Evolutionary conservation across 148 eudicot species (phyloP).

Genomic region (Arbutus unedo): DNA sequence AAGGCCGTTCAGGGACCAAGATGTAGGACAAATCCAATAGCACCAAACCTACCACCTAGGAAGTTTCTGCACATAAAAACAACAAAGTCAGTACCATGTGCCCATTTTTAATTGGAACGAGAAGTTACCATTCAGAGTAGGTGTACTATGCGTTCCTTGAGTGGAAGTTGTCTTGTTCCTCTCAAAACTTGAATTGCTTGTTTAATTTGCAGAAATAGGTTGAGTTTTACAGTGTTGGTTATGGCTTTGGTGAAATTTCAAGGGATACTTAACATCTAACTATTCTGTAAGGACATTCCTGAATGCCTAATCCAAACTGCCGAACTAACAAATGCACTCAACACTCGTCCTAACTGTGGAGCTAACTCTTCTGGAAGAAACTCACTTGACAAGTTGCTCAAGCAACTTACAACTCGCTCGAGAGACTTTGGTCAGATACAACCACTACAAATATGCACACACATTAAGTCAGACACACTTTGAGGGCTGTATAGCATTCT

Average conservation of each 20-base stretch:
- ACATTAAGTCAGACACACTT: too few relatives aligned
- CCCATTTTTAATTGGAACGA: not conserved
- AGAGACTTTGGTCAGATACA: too few relatives aligned
- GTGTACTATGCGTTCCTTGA: not conserved
- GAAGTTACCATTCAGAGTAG: not conserved
- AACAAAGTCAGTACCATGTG: not conserved
- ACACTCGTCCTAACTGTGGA: too few relatives aligned
- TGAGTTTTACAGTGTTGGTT: not conserved
- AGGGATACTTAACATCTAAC: not conserved
- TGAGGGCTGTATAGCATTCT: too few relatives aligned
- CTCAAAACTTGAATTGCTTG: not conserved
- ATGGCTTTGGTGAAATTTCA: not conserved
- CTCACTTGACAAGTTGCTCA: too few relatives aligned
- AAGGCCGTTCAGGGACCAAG: slow-evolving; percentile 43
- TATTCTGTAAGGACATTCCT: too few relatives aligned
- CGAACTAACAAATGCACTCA: too few relatives aligned
- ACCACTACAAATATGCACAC: too few relatives aligned
- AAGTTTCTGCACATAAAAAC: slow-evolving; percentile 31
- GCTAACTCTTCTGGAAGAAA: too few relatives aligned
- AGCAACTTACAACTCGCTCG: too few relatives aligned
- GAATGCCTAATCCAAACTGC: too few relatives aligned
- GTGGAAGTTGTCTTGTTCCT: not conserved
- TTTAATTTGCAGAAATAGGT: not conserved
- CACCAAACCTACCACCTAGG: slow-evolving; percentile 46
- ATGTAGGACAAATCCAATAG: slow-evolving; percentile 42